These are phyloP conservation scores for Fusarium sp. DNA, from an alignment of 2,329 filamentous ascomycete genomes.

Conservation along the genomic window DNA sequence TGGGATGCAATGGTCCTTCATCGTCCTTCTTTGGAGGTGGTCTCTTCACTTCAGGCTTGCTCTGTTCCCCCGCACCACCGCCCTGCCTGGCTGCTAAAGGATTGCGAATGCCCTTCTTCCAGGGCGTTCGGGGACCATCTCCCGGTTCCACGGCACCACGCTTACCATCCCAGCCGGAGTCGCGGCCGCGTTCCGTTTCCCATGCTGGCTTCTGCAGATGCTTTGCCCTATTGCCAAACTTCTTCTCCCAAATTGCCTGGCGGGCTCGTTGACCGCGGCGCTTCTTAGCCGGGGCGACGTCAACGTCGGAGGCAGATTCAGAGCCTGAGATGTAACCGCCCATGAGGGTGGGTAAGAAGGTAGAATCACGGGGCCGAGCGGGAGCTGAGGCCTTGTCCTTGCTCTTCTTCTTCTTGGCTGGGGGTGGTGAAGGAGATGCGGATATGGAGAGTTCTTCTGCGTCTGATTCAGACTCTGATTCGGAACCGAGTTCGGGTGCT, in stretches of 20 bases:
- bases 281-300: conserved; percentile 72
- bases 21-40: conserved; percentile 59
- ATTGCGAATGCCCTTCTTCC: conserved; percentile 66
- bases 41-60: conserved; percentile 30
- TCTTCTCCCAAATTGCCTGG: conserved; percentile 84
- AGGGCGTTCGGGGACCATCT: conserved; percentile 59
- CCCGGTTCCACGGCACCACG: conserved; percentile 66
- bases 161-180: conserved; percentile 70
- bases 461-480: conserved; percentile 38
- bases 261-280: conserved; percentile 85
- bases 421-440: conserved; percentile 54
- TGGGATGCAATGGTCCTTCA: conserved; percentile 71
- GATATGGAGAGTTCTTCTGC: conserved; percentile 44
- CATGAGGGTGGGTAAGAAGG: conserved; percentile 82
- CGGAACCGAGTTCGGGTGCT: conserved; percentile 49
- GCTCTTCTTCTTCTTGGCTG: conserved; percentile 53
- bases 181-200: conserved; percentile 54
- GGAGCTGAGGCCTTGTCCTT: conserved; percentile 36
- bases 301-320: conserved; percentile 76
- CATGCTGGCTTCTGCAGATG: conserved; percentile 65
- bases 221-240: conserved; percentile 78
- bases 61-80: conserved; percentile 4
- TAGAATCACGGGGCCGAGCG: conserved; percentile 58
- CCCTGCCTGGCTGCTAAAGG: conserved; percentile 46
- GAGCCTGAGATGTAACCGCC: conserved; percentile 84